These are phyloP conservation scores for Blastomyces percursus DNA, from an alignment of 2,329 filamentous ascomycete species.

Conservation along the genomic window DNA sequence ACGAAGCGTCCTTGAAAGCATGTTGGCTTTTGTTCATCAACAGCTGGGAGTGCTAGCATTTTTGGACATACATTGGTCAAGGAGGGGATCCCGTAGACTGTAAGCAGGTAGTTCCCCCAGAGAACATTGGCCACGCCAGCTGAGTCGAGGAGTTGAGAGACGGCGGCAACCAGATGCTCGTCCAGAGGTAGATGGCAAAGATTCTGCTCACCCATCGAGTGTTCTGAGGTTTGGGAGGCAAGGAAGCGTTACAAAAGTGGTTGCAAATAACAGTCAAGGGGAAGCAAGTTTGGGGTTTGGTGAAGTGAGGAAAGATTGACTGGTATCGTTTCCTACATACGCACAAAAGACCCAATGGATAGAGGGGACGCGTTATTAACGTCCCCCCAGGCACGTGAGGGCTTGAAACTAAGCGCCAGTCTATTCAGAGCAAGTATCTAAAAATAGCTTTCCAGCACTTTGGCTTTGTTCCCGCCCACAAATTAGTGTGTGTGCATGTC, in stretches of 20 bases:
- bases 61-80: constrained; percentile 6
- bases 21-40: constrained; percentile 1
- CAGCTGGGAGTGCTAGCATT: not conserved
- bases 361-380: too few species aligned
- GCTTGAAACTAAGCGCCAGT: too few species aligned
- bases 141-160: constrained; percentile 16
- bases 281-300: not conserved
- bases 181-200: not conserved
- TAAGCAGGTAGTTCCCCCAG: constrained; percentile 23
- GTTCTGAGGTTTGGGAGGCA: not conserved
- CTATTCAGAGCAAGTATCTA: too few species aligned
- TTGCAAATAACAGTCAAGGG: constrained; percentile 5
- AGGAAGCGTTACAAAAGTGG: not conserved
- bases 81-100: constrained; percentile 20
- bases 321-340: too few species aligned
- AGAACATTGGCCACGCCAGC: constrained; percentile 19
- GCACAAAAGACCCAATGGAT: too few species aligned
- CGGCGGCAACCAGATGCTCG: constrained; percentile 12
- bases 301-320: not conserved
- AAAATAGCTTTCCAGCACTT: too few species aligned
- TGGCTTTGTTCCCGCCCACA: too few species aligned
- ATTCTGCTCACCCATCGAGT: constrained; percentile 2
- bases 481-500: too few species aligned
- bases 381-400: too few species aligned
- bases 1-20: constrained; percentile 8